Evolutionary conservation across 2,329 filamentous ascomycete species (phyloP).

Genomic region (Microsporum canis): DNA sequence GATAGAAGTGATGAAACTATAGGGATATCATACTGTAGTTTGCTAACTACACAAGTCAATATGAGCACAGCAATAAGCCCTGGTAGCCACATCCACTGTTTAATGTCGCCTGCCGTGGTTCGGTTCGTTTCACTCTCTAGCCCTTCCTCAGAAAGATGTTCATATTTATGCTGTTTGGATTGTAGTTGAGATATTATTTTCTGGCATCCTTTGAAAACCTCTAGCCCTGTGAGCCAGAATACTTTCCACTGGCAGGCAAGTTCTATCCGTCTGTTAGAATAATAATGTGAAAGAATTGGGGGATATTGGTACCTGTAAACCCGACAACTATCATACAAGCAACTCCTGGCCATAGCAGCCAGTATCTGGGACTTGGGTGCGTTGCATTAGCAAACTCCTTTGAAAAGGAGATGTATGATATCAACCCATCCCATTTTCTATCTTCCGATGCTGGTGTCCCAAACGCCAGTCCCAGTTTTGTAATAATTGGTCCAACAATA

Average conservation of each 20-base stretch:
- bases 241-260: conserved; percentile 10
- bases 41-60: conserved; percentile 6
- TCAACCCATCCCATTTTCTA: conserved; percentile 21
- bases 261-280: conserved; percentile 1
- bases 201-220: not conserved
- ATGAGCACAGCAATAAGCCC: conserved; percentile 6
- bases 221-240: conserved; percentile 9
- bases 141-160: conserved; percentile 2
- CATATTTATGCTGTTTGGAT: conserved; percentile 5
- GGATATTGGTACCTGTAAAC: conserved; percentile 5
- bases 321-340: conserved; percentile 7
- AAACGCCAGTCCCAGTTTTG: conserved; percentile 42
- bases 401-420: conserved; percentile 24
- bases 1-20: conserved; percentile 6
- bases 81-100: conserved; percentile 11
- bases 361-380: conserved; percentile 39
- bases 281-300: not conserved
- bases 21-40: conserved; percentile 7
- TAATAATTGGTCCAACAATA: conserved; percentile 47
- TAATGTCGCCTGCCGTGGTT: not conserved
- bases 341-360: conserved; percentile 39
- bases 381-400: conserved; percentile 12
- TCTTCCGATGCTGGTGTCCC: conserved; percentile 21
- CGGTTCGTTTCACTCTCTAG: not conserved
- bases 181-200: not conserved